Evolutionary conservation across 2,329 filamentous ascomycete species (phyloP).

Genomic region (Aspergillus floridensis): DNA sequence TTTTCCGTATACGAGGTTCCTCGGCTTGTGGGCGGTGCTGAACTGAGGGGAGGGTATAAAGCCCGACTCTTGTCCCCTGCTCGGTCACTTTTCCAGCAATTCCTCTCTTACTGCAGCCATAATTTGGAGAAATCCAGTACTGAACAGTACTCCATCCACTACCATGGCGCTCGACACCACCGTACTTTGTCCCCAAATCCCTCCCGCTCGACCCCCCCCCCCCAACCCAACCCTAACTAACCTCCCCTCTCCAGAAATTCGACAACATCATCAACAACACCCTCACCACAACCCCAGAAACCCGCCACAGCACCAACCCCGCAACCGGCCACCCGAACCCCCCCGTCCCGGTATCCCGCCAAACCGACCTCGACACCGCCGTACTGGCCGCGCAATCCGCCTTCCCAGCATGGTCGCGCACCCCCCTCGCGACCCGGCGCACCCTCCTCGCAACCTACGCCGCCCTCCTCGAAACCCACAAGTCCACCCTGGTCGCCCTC

Average conservation of each 20-base stretch:
- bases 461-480: slow-evolving; percentile 34
- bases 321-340: slow-evolving; percentile 50
- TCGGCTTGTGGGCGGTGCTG: too few species aligned
- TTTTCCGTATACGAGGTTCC: too few species aligned
- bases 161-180: slow-evolving; percentile 17
- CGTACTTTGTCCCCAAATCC: background rate
- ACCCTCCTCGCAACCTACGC: slow-evolving; percentile 33
- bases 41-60: too few species aligned
- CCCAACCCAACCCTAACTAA: background rate
- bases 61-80: too few species aligned
- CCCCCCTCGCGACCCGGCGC: slow-evolving; percentile 33
- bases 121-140: too few species aligned
- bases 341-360: slow-evolving; percentile 51
- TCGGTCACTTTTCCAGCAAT: too few species aligned
- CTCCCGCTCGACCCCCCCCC: background rate
- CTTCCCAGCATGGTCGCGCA: slow-evolving; percentile 48
- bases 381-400: slow-evolving; percentile 50
- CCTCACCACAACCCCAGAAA: slow-evolving; percentile 44
- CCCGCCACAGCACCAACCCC: slow-evolving; percentile 53
- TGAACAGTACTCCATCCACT: background rate
- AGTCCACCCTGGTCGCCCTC: slow-evolving; percentile 37
- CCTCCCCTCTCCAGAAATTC: slow-evolving; percentile 36
- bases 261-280: slow-evolving; percentile 54
- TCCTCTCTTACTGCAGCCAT: too few species aligned
- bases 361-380: slow-evolving; percentile 51